phyloP scores from a whole-genome alignment of 2,329 filamentous ascomycete species.

The Fusarium sp. region DNA sequence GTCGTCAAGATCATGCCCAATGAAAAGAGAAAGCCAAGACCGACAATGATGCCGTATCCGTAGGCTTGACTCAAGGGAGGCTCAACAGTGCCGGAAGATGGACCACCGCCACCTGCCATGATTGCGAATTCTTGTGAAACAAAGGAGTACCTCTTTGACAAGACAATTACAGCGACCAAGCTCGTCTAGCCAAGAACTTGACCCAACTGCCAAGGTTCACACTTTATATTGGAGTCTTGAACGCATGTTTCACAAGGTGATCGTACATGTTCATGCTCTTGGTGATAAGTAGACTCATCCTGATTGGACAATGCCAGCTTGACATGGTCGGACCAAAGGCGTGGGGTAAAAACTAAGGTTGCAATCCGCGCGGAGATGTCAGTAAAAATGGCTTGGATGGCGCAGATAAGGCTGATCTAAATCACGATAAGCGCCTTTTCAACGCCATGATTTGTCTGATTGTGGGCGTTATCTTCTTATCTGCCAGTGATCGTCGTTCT shows the following conservation, averaged over 20 bases:
- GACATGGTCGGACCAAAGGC: neutral
- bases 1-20: slow-evolving; percentile 68
- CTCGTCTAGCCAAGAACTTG: neutral
- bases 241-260: neutral
- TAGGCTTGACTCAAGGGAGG: slow-evolving; percentile 67
- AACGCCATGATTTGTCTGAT: neutral
- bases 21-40: slow-evolving; percentile 79
- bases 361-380: neutral
- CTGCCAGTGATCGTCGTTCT: neutral
- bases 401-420: neutral
- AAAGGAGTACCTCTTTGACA: neutral
- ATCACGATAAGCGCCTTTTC: neutral
- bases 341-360: neutral
- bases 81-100: slow-evolving; percentile 32
- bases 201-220: neutral
- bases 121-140: neutral
- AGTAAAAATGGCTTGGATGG: neutral
- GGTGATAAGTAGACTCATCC: neutral
- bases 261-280: neutral
- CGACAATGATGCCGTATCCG: slow-evolving; percentile 83
- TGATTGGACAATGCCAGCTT: neutral
- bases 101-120: slow-evolving; percentile 35
- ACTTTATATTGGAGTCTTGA: neutral
- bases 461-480: neutral
- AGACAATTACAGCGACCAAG: neutral